Conservation (phyloP, 2,329 filamentous ascomycete species). For the Ophiostoma pallidulum region DNA sequence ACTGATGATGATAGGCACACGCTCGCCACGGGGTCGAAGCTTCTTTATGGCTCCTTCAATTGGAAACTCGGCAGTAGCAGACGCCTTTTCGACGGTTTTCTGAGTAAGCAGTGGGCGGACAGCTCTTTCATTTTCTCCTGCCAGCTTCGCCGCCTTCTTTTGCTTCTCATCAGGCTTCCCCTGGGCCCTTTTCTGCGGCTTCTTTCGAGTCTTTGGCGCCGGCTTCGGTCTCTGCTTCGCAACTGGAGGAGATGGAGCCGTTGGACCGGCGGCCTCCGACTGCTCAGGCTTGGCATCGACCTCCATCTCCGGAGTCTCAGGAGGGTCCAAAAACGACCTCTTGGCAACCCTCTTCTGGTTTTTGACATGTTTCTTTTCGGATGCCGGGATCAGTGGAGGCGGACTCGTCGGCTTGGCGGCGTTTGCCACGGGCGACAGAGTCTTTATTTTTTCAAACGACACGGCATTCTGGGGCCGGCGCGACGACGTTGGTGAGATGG, state of each 20-base stretch:
- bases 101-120: background rate
- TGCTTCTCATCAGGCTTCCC: background rate
- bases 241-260: background rate
- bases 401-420: constrained; percentile 4
- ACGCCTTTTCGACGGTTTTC: background rate
- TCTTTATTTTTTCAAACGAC: background rate
- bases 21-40: constrained; percentile 6
- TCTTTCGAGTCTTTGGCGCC: background rate
- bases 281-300: background rate
- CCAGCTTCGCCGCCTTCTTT: background rate
- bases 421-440: background rate
- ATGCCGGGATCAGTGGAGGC: background rate
- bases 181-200: background rate
- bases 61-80: too few relatives aligned
- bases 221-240: background rate
- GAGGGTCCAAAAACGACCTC: constrained; percentile 11
- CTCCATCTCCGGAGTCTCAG: background rate
- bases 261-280: background rate
- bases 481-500: constrained; percentile 6
- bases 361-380: constrained; percentile 3
- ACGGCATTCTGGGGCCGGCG: background rate
- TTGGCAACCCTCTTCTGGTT: constrained; percentile 11
- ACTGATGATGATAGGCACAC: constrained; percentile 11
- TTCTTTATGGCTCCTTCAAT: constrained; percentile 2
- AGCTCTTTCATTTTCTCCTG: background rate